These are phyloP conservation scores for Pseudoneurospora amorphoporcata DNA, from an alignment of 495 filamentous ascomycete genomes.

Conservation along the genomic window DNA sequence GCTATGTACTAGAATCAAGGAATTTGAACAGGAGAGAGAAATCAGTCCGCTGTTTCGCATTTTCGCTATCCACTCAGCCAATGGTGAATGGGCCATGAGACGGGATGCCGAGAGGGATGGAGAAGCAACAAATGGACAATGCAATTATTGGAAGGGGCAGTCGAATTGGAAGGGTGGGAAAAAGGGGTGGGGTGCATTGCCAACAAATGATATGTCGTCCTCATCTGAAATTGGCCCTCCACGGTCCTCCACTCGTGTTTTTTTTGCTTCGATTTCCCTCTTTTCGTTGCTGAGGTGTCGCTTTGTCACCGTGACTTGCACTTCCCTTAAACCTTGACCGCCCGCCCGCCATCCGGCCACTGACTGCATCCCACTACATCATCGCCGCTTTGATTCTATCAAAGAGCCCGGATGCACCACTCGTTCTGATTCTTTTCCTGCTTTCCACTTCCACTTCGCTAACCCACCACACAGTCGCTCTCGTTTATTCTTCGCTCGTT, in stretches of 20 bases:
- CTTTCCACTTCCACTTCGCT: neutral
- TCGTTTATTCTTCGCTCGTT: neutral
- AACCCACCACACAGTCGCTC: neutral
- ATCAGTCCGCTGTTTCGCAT: neutral
- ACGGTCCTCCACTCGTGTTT: conserved; percentile 5
- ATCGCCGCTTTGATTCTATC: conserved; percentile 5
- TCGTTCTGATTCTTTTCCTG: conserved; percentile 6
- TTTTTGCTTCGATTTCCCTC: neutral
- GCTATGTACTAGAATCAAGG: neutral
- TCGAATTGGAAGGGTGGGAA: neutral
- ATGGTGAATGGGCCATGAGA: neutral
- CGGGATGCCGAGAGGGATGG: neutral
- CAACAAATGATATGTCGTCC: neutral
- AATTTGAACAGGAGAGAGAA: neutral
- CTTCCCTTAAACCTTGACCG: neutral
- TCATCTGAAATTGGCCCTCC: conserved; percentile 7
- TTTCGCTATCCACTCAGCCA: neutral
- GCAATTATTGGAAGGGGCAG: neutral
- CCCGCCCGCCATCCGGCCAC: neutral
- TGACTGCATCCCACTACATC: conserved; percentile 10
- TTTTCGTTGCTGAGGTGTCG: conserved; percentile 1
- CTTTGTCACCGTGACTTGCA: conserved; percentile 4
- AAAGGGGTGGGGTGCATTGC: neutral
- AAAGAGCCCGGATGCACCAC: conserved; percentile 5
- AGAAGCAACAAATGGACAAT: neutral